A percentile compares a stretch with the other conserved stretches of the same genome.
phyloP scores from a whole-genome alignment of 495 filamentous ascomycete species.

The Schizothecium vesticola region DNA sequence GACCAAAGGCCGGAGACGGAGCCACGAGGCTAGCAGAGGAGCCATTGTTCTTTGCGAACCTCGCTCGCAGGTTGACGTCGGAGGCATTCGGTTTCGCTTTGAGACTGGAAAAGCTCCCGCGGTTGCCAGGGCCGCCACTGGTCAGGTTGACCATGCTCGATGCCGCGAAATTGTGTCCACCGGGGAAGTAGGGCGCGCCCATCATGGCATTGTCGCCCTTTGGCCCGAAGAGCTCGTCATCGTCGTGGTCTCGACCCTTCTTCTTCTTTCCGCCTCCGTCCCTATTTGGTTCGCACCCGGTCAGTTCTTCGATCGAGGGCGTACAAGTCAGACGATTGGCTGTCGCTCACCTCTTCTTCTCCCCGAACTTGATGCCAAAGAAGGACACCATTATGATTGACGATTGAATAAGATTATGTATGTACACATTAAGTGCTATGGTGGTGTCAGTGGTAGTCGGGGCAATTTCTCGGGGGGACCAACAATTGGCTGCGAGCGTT shows the following conservation, averaged over 20 bases:
- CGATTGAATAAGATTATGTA: background rate
- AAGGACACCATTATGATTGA: constrained; percentile 43
- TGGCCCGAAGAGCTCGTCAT: constrained; percentile 19
- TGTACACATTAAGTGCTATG: constrained; percentile 16
- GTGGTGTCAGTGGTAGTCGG: background rate
- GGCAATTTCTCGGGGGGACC: background rate
- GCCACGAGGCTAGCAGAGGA: constrained; percentile 22
- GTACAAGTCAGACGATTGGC: background rate
- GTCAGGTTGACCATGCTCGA: constrained; percentile 36
- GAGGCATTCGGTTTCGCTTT: constrained; percentile 31
- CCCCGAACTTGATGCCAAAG: constrained; percentile 45
- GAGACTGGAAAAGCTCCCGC: constrained; percentile 24
- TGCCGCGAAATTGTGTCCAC: constrained; percentile 30
- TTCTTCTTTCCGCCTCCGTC: constrained; percentile 28
- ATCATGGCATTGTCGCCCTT: constrained; percentile 21
- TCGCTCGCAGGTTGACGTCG: constrained; percentile 32
- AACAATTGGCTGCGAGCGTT: background rate
- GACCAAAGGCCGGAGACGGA: constrained; percentile 15
- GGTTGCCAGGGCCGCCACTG: constrained; percentile 7
- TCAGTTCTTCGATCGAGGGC: constrained; percentile 3
- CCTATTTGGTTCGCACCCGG: constrained; percentile 17
- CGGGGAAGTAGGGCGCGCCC: constrained; percentile 26
- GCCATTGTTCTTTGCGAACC: constrained; percentile 24
- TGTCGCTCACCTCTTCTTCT: constrained; percentile 45
- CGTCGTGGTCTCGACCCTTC: constrained; percentile 27